phyloP scores from a whole-genome alignment of 208 protist genomes.

The Acanthamoeba sp. region DNA sequence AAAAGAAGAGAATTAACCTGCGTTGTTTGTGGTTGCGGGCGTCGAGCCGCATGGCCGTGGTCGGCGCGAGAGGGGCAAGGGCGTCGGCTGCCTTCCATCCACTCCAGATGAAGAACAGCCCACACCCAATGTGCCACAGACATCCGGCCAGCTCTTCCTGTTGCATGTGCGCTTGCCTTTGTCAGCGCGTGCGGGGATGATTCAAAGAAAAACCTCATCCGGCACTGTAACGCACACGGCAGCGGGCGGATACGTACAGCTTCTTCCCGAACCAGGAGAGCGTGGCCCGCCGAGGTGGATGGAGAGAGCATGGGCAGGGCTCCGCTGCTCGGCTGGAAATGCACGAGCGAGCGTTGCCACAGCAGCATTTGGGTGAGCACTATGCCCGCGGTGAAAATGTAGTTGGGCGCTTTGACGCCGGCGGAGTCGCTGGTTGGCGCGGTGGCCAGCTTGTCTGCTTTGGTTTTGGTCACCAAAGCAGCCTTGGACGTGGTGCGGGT shows the following conservation, averaged over 20 bases:
- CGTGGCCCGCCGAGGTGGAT: neutral
- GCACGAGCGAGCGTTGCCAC: neutral
- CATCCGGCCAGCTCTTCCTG: neutral
- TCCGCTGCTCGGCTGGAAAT: conserved; percentile 10
- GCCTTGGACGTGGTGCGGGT: neutral
- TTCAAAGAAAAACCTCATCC: too few species aligned
- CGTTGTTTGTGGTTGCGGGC: neutral
- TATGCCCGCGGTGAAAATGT: neutral
- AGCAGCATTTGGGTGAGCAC: neutral
- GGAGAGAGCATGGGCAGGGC: neutral
- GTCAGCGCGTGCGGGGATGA: too few species aligned
- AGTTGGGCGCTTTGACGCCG: neutral
- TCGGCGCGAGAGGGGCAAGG: neutral
- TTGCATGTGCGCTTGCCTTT: too few species aligned
- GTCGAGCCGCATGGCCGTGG: neutral
- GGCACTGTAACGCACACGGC: too few species aligned
- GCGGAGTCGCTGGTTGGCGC: too few species aligned
- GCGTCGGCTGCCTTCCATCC: neutral
- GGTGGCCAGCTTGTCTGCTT: neutral
- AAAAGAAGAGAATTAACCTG: neutral
- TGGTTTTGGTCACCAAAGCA: neutral
- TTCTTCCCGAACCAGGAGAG: neutral
- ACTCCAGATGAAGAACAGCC: neutral
- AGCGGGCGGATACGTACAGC: conserved; percentile 1
- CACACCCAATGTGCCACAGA: neutral